Base-by-base conservation (phyloP, 2,329 filamentous ascomycete genomes). In the Orbilia blumenaviensis region DNA sequence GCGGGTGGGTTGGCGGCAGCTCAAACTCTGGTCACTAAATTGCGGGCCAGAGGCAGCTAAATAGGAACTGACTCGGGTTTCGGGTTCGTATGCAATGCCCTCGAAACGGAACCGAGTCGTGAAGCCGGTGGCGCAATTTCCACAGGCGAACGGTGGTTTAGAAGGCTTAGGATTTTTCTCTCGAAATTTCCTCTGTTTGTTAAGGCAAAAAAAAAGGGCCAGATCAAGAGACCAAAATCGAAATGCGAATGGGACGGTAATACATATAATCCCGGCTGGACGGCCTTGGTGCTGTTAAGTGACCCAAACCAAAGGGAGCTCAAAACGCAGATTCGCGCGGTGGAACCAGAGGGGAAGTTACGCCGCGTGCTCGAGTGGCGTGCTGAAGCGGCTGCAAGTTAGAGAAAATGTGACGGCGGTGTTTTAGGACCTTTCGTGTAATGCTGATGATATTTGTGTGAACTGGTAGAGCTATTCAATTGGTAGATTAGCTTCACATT, bases 61-160 rank as follows among this genome's bases (percentile, higher is more conserved):
- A 73, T 61, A 66, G 66, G 68, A 66, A 63, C 36, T 61, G 50
- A 66, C 52, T 60, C 69, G 52, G 69, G 60, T 66, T 66, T 74
- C 61, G 61, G 69, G 52, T 60, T 66, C 61, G 63, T 62, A 67
- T 74, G 63, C 58, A 74, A 67, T 67, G 62, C 63, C 54, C 69
- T 74, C 69, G 44, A 74, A 74, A 63, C 69, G 62, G 69, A 74
- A 62, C 69, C 62, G 34, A 63, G 34, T 41, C 4, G 50, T 73
- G 58, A 73, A 66, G 68, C 68, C 68, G 61, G 69, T 74, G 69
- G 69, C 62, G 69, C 63, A 74, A 74, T 74, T 74, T 74, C 69
- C 69, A 67, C 69, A 74, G 69, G 62, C 69, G 69, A 67, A 67
- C 69, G 69, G 69, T 67, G 69, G 44, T 56, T 74, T 74, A 56